Evolutionary conservation across 495 filamentous ascomycete genomes (phyloP).

Genomic region (Penicillium simplicissimum): DNA sequence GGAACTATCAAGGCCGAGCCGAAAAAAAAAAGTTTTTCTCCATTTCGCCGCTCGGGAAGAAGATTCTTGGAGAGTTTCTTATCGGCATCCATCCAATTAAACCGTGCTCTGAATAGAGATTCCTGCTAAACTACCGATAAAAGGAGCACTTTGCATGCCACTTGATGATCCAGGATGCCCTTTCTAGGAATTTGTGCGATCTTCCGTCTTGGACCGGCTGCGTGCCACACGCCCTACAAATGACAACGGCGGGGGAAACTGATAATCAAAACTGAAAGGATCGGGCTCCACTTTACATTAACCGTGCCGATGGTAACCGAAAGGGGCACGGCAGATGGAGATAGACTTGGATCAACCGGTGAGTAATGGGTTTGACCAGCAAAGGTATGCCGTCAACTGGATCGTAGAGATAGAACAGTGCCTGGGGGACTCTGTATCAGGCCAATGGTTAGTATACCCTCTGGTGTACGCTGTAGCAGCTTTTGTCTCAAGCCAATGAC

Average conservation of each 20-base stretch:
- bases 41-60: constrained; percentile 8
- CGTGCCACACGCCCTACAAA: constrained; percentile 9
- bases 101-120: not conserved
- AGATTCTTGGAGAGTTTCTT: constrained; percentile 9
- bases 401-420: no score
- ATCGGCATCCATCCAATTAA: constrained; percentile 9
- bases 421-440: no score
- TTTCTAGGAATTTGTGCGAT: constrained; percentile 1
- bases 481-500: no score
- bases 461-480: no score
- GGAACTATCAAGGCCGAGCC: constrained; percentile 7
- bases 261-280: constrained; percentile 2
- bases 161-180: not conserved
- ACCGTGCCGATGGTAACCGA: constrained; percentile 16
- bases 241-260: constrained; percentile 11
- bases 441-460: no score
- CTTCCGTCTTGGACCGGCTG: not conserved
- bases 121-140: not conserved
- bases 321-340: not conserved
- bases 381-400: no score
- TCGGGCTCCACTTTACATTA: constrained; percentile 10
- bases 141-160: not conserved
- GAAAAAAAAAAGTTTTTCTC: constrained; percentile 19
- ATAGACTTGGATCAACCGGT: not conserved
- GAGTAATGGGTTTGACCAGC: no score